Evolutionary conservation across 129 eudicot species (phyloP).

Genomic region (Escallonia herrerae): DNA sequence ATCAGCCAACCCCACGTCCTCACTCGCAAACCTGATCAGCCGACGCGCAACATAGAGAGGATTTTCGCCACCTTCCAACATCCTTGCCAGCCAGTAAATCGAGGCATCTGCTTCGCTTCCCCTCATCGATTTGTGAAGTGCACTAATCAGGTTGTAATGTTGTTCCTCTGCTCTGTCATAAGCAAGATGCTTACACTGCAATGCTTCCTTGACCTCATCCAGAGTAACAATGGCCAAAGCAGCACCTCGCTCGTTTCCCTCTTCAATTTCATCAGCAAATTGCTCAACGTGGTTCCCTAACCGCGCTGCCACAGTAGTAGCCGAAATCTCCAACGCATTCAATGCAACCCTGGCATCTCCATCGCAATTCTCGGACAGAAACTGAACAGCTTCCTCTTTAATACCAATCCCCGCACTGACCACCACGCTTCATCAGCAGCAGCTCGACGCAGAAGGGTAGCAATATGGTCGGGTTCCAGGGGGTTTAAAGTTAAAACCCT

Average conservation of each 20-base stretch:
- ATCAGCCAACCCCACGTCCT: slow-evolving; percentile 89
- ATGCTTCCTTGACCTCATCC: slow-evolving; percentile 71
- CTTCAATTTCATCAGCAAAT: not conserved
- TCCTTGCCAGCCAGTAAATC: slow-evolving; percentile 87
- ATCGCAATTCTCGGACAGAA: slow-evolving; percentile 55
- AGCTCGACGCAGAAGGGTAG: slow-evolving; percentile 49
- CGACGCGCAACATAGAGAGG: slow-evolving; percentile 90
- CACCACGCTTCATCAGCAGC: slow-evolving; percentile 29
- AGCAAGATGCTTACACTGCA: slow-evolving; percentile 79
- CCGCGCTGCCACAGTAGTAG: slow-evolving; percentile 47
- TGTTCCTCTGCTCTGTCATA: slow-evolving; percentile 78
- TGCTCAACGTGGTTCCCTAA: not conserved
- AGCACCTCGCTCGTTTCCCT: not conserved
- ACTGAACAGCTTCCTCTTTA: slow-evolving; percentile 35
- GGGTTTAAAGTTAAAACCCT: slow-evolving; percentile 61
- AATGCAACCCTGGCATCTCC: slow-evolving; percentile 92
- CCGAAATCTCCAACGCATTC: slow-evolving; percentile 70
- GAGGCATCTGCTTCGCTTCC: slow-evolving; percentile 87
- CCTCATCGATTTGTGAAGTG: slow-evolving; percentile 86
- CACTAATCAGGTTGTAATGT: slow-evolving; percentile 85
- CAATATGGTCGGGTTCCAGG: slow-evolving; percentile 40
- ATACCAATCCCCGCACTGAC: slow-evolving; percentile 25
- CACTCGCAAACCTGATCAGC: slow-evolving; percentile 69
- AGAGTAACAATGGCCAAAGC: slow-evolving; percentile 11
- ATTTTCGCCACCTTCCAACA: slow-evolving; percentile 90